Evolutionary conservation across 495 filamentous ascomycete species (phyloP).

Genomic region (Tetracladium setigerum): DNA sequence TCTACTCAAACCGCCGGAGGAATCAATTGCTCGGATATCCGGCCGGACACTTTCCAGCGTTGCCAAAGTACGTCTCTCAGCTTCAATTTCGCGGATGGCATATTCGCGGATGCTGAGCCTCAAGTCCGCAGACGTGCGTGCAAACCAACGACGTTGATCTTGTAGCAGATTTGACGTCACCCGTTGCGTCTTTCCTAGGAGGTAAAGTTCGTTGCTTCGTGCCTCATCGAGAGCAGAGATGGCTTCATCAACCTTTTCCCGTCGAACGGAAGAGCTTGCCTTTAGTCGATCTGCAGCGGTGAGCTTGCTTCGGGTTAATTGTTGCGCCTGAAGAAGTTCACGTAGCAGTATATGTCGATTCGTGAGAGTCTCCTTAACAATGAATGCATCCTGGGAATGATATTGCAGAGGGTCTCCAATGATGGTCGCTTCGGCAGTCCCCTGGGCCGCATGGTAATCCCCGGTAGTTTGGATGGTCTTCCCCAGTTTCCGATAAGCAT

Average conservation of each 20-base stretch:
- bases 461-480: conserved; percentile 87
- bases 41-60: conserved; percentile 87
- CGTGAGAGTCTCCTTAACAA: conserved; percentile 97
- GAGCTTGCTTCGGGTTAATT: conserved; percentile 67
- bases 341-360: conserved; percentile 98
- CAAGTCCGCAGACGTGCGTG: conserved; percentile 75
- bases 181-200: conserved; percentile 73
- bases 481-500: conserved; percentile 91
- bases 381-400: conserved; percentile 92
- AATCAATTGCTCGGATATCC: conserved; percentile 88
- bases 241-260: conserved; percentile 95
- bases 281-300: conserved; percentile 84
- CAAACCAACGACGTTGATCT: conserved; percentile 88
- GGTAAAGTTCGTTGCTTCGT: conserved; percentile 63
- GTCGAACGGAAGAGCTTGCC: conserved; percentile 68
- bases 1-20: conserved; percentile 78
- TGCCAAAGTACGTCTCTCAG: conserved; percentile 85
- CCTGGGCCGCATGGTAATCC: conserved; percentile 95
- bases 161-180: conserved; percentile 84
- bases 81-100: conserved; percentile 89
- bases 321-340: conserved; percentile 83
- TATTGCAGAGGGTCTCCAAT: conserved; percentile 91
- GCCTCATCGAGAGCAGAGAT: conserved; percentile 85
- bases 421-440: conserved; percentile 91
- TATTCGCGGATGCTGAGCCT: conserved; percentile 80